Conservation (phyloP, 495 filamentous ascomycete genomes). For the Annulohypoxylon stygium region DNA sequence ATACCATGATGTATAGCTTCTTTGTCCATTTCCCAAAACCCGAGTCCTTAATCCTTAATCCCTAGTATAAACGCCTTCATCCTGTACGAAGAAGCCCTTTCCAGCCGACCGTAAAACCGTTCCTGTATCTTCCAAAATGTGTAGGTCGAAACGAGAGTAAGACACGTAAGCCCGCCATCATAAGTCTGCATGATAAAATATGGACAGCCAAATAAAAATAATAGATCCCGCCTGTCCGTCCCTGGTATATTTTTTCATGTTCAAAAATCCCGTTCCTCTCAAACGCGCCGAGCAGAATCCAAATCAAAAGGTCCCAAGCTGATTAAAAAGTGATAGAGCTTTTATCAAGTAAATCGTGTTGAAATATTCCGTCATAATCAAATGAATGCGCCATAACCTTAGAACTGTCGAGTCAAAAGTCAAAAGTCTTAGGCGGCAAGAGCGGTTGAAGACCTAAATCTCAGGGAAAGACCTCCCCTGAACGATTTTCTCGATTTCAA, state of each 20-base stretch:
- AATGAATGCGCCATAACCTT: background rate
- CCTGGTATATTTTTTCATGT: slow-evolving; percentile 12
- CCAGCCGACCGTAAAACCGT: background rate
- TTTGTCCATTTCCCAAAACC: background rate
- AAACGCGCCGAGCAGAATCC: background rate
- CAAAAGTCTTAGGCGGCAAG: slow-evolving; percentile 9
- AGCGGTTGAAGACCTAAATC: slow-evolving; percentile 27
- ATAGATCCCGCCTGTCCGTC: background rate
- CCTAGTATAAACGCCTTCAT: background rate
- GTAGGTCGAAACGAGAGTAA: background rate
- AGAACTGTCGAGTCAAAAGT: too few species aligned
- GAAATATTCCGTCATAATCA: background rate
- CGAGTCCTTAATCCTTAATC: background rate
- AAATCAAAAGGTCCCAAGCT: background rate
- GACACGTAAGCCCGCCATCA: background rate
- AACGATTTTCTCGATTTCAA: slow-evolving; percentile 34
- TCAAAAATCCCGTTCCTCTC: background rate
- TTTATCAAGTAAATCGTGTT: slow-evolving; percentile 8
- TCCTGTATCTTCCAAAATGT: background rate
- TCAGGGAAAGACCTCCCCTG: slow-evolving; percentile 18
- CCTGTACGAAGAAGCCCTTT: background rate
- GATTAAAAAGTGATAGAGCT: background rate
- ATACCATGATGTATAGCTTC: background rate
- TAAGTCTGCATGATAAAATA: background rate
- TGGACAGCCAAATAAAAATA: background rate